Evolutionary conservation across 2,329 filamentous ascomycete genomes (phyloP).

Genomic region (Cryphonectria nitschkei): DNA sequence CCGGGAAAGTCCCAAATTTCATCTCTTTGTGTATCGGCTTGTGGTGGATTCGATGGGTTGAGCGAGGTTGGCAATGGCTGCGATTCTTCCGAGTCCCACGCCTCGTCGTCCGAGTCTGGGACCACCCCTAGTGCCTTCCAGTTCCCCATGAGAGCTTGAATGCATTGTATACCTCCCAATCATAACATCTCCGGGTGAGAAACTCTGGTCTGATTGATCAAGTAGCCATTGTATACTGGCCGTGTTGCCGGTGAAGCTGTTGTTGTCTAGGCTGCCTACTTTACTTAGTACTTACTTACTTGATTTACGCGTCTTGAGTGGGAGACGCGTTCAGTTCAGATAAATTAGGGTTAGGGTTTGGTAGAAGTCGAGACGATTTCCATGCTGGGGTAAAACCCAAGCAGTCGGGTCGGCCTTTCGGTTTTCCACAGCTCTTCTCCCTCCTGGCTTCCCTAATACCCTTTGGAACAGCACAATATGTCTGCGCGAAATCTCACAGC

Average conservation of each 20-base stretch:
- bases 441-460: background rate
- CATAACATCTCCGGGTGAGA: background rate
- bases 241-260: background rate
- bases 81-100: slow-evolving; percentile 42
- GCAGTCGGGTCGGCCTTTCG: background rate
- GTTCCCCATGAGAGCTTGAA: slow-evolving; percentile 41
- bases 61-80: slow-evolving; percentile 28
- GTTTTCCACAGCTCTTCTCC: background rate
- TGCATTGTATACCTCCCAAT: slow-evolving; percentile 22
- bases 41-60: slow-evolving; percentile 12
- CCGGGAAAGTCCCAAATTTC: slow-evolving; percentile 39
- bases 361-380: background rate
- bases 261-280: background rate
- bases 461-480: slow-evolving; percentile 4
- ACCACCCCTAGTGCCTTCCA: slow-evolving; percentile 51
- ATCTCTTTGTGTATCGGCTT: slow-evolving; percentile 16
- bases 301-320: slow-evolving; percentile 8
- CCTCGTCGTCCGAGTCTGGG: slow-evolving; percentile 50
- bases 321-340: background rate
- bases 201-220: background rate
- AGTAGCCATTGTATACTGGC: slow-evolving; percentile 6
- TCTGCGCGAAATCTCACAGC: slow-evolving; percentile 27
- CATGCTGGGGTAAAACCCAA: background rate
- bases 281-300: background rate
- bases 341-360: slow-evolving; percentile 2